Conservation (phyloP, 352 stramenopile species). For the Phytophthora meadii region DNA sequence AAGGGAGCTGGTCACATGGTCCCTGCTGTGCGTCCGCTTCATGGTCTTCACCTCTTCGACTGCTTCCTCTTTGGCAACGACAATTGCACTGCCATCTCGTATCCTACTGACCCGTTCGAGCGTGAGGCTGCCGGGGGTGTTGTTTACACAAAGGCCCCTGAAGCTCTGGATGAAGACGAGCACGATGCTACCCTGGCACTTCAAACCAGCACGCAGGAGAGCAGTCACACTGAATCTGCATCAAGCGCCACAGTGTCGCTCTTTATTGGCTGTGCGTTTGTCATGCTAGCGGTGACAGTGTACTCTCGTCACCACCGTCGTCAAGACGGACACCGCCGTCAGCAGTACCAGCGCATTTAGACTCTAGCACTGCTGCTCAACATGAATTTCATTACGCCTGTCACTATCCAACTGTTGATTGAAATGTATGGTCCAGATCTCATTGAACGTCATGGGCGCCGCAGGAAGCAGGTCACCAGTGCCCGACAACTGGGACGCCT, state of each 20-base stretch:
- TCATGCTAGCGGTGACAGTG: constrained; percentile 30
- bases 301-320: constrained; percentile 30
- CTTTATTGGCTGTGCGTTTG: constrained; percentile 34
- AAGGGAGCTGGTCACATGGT: constrained; percentile 92
- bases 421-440: constrained; percentile 8
- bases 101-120: constrained; percentile 60
- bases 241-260: constrained; percentile 26
- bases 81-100: constrained; percentile 54
- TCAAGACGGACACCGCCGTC: constrained; percentile 18
- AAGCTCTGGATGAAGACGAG: constrained; percentile 14
- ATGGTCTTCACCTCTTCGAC: constrained; percentile 74
- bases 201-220: constrained; percentile 22
- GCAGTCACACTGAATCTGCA: constrained; percentile 5
- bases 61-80: constrained; percentile 75
- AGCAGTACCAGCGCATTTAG: constrained; percentile 34
- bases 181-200: constrained; percentile 19
- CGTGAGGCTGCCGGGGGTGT: constrained; percentile 44
- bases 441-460: constrained; percentile 15
- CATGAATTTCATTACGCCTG: background rate
- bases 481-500: constrained; percentile 28
- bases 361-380: constrained; percentile 1
- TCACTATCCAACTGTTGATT: constrained; percentile 9
- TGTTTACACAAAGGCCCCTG: constrained; percentile 10
- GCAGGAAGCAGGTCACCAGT: constrained; percentile 8
- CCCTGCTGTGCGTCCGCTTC: constrained; percentile 63